Percentiles rank a stretch among this genome's conserved stretches.
phyloP scores from a whole-genome alignment of 495 filamentous ascomycete genomes.

The Podospora fimiseda region DNA sequence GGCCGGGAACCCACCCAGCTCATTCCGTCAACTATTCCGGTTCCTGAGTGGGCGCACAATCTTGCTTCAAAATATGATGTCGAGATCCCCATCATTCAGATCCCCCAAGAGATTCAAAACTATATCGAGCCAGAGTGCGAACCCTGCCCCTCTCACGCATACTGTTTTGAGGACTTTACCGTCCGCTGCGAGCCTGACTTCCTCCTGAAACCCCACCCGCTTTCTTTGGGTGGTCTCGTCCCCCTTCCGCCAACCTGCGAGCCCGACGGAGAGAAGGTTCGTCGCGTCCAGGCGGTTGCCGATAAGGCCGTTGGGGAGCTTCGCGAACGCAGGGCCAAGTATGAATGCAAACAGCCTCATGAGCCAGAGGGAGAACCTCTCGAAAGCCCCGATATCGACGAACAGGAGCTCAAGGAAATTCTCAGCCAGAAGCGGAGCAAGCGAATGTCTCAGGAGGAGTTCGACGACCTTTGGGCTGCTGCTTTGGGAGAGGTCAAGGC shows the following conservation, averaged over 20 bases:
- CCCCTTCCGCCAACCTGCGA: conserved; percentile 92
- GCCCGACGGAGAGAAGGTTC: conserved; percentile 85
- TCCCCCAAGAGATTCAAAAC: conserved; percentile 61
- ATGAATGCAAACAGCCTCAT: conserved; percentile 76
- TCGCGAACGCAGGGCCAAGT: conserved; percentile 77
- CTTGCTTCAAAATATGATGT: conserved; percentile 38
- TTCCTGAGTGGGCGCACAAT: conserved; percentile 38
- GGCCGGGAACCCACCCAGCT: conserved; percentile 52
- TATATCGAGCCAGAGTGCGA: conserved; percentile 79
- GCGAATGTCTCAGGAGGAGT: conserved; percentile 77
- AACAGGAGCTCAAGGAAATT: conserved; percentile 67
- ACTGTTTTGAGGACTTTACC: conserved; percentile 71
- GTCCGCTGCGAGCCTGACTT: conserved; percentile 82
- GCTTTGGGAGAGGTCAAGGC: conserved; percentile 79
- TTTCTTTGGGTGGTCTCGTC: conserved; percentile 71
- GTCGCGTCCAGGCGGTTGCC: conserved; percentile 77
- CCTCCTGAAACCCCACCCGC: conserved; percentile 74
- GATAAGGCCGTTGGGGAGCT: conserved; percentile 84
- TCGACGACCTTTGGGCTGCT: conserved; percentile 83
- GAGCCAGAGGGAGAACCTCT: conserved; percentile 53
- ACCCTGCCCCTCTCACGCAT: conserved; percentile 84
- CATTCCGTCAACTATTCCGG: conserved; percentile 38
- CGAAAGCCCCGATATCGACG: conserved; percentile 59
- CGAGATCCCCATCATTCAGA: conserved; percentile 24
- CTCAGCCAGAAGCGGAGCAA: conserved; percentile 67